Evolutionary conservation across 441 rosid genomes (phyloP).

Genomic region (Corymbia calophylla): DNA sequence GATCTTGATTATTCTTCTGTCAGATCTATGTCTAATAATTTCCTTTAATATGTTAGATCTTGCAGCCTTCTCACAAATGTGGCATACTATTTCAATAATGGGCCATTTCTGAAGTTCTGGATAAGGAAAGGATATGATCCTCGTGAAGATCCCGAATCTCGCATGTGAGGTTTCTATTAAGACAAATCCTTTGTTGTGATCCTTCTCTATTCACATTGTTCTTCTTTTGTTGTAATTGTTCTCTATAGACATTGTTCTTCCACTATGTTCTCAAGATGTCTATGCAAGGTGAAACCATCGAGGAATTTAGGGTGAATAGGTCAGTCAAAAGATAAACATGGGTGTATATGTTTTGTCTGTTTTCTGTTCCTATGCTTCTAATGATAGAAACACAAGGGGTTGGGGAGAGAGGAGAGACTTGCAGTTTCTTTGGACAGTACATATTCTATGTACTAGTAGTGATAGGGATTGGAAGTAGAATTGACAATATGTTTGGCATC

Average conservation of each 20-base stretch:
- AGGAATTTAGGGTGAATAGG: neutral
- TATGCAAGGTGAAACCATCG: neutral
- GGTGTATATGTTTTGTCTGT: neutral
- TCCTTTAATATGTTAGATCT: neutral
- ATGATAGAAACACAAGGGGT: neutral
- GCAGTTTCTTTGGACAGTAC: neutral
- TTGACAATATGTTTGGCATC: neutral
- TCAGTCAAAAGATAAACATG: neutral
- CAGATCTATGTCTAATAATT: neutral
- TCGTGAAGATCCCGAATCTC: slow-evolving; percentile 86
- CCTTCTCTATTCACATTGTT: neutral
- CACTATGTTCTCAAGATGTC: neutral
- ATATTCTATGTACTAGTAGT: neutral
- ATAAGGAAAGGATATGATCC: slow-evolving; percentile 98
- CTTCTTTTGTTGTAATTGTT: neutral
- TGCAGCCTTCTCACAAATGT: slow-evolving; percentile 76
- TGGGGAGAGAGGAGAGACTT: neutral
- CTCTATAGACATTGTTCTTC: neutral
- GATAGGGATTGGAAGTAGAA: neutral
- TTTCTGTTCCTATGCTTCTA: neutral
- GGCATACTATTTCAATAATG: slow-evolving; percentile 88
- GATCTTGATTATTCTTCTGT: neutral
- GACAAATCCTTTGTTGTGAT: neutral
- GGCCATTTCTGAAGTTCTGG: slow-evolving; percentile 95
- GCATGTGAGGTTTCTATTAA: slow-evolving; percentile 52